Conservation (phyloP, 1,284 basidiomycete species). For the Phylloboletellus chloephorus region DNA sequence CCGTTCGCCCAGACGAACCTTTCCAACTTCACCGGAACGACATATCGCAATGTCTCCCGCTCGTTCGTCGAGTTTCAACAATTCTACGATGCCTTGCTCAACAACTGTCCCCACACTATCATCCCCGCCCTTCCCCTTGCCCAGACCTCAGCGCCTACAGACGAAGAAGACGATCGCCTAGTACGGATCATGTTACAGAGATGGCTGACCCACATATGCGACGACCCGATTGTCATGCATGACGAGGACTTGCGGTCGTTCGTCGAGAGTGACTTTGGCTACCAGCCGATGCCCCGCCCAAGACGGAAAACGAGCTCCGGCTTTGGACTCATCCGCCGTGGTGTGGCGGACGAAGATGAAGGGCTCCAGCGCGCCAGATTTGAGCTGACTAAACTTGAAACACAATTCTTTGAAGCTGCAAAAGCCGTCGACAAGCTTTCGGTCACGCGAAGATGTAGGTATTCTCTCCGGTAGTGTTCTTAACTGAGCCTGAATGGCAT, state of each 20-base stretch:
- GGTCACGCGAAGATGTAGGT: constrained; percentile 69
- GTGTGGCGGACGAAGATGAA: constrained; percentile 79
- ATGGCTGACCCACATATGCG: constrained; percentile 86
- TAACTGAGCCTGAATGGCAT: background rate
- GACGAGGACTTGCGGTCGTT: constrained; percentile 92
- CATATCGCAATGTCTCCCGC: constrained; percentile 87
- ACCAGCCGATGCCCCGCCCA: constrained; percentile 74
- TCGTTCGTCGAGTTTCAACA: constrained; percentile 90
- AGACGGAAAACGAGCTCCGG: constrained; percentile 63
- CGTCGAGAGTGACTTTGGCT: constrained; percentile 93
- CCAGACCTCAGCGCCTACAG: constrained; percentile 89
- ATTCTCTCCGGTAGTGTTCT: background rate
- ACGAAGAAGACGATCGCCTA: constrained; percentile 93
- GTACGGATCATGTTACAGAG: constrained; percentile 89
- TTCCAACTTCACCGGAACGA: constrained; percentile 80
- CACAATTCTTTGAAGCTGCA: constrained; percentile 83
- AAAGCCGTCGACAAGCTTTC: constrained; percentile 83
- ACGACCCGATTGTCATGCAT: constrained; percentile 77
- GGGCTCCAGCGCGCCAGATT: constrained; percentile 84
- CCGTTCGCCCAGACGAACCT: constrained; percentile 73
- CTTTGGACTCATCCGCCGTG: constrained; percentile 63
- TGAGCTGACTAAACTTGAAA: constrained; percentile 85
- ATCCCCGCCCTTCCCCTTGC: constrained; percentile 86
- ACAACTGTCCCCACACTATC: constrained; percentile 86
- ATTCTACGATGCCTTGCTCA: constrained; percentile 80